phyloP scores from a whole-genome alignment of 345 rosid genomes.

The Euclidium syriacum region DNA sequence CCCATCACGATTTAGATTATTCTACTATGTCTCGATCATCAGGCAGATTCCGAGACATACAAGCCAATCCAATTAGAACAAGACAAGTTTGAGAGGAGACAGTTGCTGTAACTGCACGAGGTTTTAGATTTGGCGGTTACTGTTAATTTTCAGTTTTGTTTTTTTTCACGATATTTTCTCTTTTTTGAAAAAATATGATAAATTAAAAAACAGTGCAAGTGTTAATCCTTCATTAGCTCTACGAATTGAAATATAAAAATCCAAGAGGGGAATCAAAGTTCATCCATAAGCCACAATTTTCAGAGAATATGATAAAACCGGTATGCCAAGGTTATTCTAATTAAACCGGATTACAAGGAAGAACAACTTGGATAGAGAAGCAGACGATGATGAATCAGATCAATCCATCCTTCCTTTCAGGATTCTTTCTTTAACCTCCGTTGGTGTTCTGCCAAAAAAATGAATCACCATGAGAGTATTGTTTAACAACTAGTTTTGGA shows the following conservation, averaged over 20 bases:
- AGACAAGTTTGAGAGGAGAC: not conserved
- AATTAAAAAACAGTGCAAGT: not conserved
- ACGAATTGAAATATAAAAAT: slow-evolving; percentile 4
- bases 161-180: not conserved
- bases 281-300: slow-evolving; percentile 5
- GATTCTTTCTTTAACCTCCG: slow-evolving; percentile 75
- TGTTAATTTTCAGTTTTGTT: not conserved
- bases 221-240: not conserved
- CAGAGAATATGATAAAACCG: slow-evolving; percentile 5
- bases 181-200: not conserved
- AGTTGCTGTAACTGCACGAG: slow-evolving; percentile 8
- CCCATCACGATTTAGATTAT: slow-evolving; percentile 28
- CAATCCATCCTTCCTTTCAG: slow-evolving; percentile 98
- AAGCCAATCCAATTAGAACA: not conserved
- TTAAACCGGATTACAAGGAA: slow-evolving; percentile 12
- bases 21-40: not conserved
- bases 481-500: not conserved
- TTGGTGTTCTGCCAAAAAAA: slow-evolving; percentile 70
- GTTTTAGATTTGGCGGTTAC: slow-evolving; percentile 16
- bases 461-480: not conserved
- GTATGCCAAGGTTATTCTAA: slow-evolving; percentile 9
- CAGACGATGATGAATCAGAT: slow-evolving; percentile 9
- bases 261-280: slow-evolving; percentile 14
- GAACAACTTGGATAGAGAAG: not conserved
- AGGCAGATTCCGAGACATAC: not conserved